phyloP scores from a whole-genome alignment of 2,329 filamentous ascomycete genomes.

The Verticillium longisporum region DNA sequence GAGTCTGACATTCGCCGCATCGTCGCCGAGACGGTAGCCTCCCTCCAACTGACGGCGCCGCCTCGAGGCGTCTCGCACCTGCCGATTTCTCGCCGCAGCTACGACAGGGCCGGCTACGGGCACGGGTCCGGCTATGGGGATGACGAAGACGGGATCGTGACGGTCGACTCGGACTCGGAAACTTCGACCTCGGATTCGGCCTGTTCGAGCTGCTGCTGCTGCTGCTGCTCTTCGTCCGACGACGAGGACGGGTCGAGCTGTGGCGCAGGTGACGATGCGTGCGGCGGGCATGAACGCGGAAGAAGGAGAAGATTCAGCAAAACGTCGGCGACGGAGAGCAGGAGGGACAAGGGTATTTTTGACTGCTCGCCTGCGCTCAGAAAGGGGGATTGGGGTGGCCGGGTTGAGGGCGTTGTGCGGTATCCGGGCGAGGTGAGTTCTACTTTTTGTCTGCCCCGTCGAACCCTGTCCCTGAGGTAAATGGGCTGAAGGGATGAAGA shows the following conservation, averaged over 20 bases:
- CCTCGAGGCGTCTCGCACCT: not conserved
- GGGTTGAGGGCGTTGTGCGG: constrained; percentile 5
- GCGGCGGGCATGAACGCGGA: not conserved
- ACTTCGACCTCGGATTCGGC: not conserved
- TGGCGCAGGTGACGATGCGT: not conserved
- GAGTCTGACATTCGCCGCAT: not conserved
- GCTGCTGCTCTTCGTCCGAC: not conserved
- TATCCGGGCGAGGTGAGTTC: constrained; percentile 6
- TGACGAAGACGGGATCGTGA: not conserved
- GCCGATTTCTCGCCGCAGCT: not conserved
- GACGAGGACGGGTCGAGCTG: not conserved
- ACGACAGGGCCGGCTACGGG: no score
- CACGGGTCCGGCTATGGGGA: not conserved
- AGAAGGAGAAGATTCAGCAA: not conserved
- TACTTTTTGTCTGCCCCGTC: not conserved
- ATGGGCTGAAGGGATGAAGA: no score
- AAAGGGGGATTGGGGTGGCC: constrained; percentile 5
- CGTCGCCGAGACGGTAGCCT: not conserved
- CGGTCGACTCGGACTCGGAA: not conserved
- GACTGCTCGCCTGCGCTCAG: not conserved
- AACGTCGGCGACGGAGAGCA: not conserved
- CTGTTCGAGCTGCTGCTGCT: not conserved
- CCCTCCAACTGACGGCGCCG: not conserved
- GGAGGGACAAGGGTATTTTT: not conserved
- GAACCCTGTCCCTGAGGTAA: not conserved